These are phyloP conservation scores for Antrodiella citrinella DNA, from an alignment of 768 basidiomycete genomes.

Conservation along the genomic window DNA sequence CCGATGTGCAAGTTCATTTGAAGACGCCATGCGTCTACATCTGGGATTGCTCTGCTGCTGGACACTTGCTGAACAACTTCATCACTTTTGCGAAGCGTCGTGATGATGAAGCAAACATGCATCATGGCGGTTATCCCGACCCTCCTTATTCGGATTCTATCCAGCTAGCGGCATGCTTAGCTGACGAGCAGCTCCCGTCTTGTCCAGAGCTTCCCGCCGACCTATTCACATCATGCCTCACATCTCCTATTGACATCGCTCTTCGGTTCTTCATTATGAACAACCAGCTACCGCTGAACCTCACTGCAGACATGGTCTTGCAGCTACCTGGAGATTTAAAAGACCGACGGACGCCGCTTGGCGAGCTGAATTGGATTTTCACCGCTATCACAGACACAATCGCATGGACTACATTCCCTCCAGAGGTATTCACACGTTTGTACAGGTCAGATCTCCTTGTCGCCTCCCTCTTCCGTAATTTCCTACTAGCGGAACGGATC, in stretches of 20 bases:
- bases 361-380: constrained; percentile 99
- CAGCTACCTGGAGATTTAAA: constrained; percentile 95
- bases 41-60: constrained; percentile 99
- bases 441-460: constrained; percentile 95
- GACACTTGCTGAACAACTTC: constrained; percentile 87
- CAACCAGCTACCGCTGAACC: constrained; percentile 73
- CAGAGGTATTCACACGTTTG: constrained; percentile 86
- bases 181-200: constrained; percentile 87
- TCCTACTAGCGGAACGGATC: constrained; percentile 92
- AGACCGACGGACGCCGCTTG: constrained; percentile 91
- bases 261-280: constrained; percentile 91
- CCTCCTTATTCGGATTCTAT: constrained; percentile 81
- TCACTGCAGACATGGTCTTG: constrained; percentile 85
- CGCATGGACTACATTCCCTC: constrained; percentile 95
- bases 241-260: constrained; percentile 96
- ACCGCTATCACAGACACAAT: constrained; percentile 99
- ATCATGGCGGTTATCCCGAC: constrained; percentile 51
- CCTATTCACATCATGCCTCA: constrained; percentile 94
- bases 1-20: constrained; percentile 89
- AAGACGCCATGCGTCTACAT: constrained; percentile 95
- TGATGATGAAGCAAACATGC: constrained; percentile 55
- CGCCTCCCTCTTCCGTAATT: constrained; percentile 94
- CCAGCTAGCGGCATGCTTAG: constrained; percentile 90
- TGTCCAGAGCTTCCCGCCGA: constrained; percentile 97
- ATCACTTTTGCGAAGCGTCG: constrained; percentile 69